Conservation (phyloP, 116 monocot species). For the Papilionanthe hybrid region DNA sequence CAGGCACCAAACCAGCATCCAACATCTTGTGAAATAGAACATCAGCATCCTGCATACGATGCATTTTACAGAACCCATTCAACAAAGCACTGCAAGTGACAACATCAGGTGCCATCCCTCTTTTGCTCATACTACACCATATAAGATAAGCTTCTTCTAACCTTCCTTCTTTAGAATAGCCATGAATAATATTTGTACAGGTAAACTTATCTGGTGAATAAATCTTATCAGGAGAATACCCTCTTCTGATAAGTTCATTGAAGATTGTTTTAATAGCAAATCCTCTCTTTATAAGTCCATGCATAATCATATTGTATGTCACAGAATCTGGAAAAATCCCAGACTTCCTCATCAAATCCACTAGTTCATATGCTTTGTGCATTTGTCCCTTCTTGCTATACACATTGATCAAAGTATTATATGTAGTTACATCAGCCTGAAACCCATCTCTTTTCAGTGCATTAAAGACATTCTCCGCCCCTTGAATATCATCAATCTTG, state of each 20-base stretch:
- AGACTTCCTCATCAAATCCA: slow-evolving; percentile 31
- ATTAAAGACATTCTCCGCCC: slow-evolving; percentile 24
- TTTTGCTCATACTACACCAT: slow-evolving; percentile 35
- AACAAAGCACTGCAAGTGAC: slow-evolving; percentile 41
- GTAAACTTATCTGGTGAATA: slow-evolving; percentile 36
- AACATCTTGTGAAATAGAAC: slow-evolving; percentile 44
- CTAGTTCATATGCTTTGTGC: slow-evolving; percentile 26
- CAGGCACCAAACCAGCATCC: slow-evolving; percentile 41
- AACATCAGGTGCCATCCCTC: slow-evolving; percentile 33
- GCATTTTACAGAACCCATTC: slow-evolving; percentile 28
- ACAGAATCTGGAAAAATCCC: slow-evolving; percentile 29
- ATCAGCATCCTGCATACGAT: slow-evolving; percentile 32
- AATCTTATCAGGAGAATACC: slow-evolving; percentile 12
- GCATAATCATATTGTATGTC: slow-evolving; percentile 55
- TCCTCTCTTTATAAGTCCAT: slow-evolving; percentile 47
- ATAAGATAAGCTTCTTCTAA: slow-evolving; percentile 38
- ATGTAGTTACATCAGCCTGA: slow-evolving; percentile 26
- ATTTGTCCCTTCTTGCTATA: slow-evolving; percentile 29
- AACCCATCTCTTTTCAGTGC: slow-evolving; percentile 29
- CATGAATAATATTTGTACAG: slow-evolving; percentile 35
- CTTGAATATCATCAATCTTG: slow-evolving; percentile 21
- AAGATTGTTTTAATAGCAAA: slow-evolving; percentile 25
- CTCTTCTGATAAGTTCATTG: slow-evolving; percentile 33
- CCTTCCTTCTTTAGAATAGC: slow-evolving; percentile 27
- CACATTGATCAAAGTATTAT: slow-evolving; percentile 37